These are phyloP conservation scores for Aureoboletus auriporus DNA, from an alignment of 768 basidiomycete species.

Conservation along the genomic window DNA sequence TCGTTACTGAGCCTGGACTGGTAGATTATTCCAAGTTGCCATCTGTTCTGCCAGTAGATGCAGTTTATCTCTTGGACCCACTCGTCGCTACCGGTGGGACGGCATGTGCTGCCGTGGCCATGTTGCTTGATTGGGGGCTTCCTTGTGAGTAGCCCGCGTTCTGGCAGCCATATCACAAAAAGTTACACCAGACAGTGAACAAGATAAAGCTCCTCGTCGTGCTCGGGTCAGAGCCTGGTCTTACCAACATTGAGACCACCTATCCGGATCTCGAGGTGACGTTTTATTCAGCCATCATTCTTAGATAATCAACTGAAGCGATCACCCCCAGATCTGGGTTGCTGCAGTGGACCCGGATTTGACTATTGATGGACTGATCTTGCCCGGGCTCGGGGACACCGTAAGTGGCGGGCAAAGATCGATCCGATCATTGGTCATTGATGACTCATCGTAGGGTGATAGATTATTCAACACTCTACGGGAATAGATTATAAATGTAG, in stretches of 20 bases:
- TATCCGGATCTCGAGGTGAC: constrained; percentile 80
- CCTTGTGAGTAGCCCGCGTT: constrained; percentile 41
- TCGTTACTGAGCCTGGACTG: constrained; percentile 2
- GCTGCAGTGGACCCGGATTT: constrained; percentile 75
- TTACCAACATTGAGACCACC: constrained; percentile 57
- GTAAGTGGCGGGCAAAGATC: constrained; percentile 40
- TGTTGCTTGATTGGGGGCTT: constrained; percentile 85
- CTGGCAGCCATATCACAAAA: neutral
- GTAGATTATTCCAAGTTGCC: constrained; percentile 91
- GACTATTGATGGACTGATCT: constrained; percentile 73
- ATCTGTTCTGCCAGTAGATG: constrained; percentile 66
- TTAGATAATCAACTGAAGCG: neutral
- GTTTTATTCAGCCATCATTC: neutral
- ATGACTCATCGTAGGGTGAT: constrained; percentile 56
- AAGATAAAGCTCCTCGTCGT: constrained; percentile 82
- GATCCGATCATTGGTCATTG: neutral
- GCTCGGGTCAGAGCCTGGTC: constrained; percentile 72
- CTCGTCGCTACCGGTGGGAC: constrained; percentile 94
- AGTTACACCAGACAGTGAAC: constrained; percentile 37
- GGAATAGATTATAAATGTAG: constrained; percentile 17
- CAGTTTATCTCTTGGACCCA: constrained; percentile 87
- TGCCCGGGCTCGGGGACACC: constrained; percentile 89
- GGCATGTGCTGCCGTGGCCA: constrained; percentile 78
- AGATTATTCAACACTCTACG: constrained; percentile 76
- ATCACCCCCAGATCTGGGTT: constrained; percentile 66